Conservation (phyloP, 2,329 filamentous ascomycete genomes). For the Paecilomyces sp. region DNA sequence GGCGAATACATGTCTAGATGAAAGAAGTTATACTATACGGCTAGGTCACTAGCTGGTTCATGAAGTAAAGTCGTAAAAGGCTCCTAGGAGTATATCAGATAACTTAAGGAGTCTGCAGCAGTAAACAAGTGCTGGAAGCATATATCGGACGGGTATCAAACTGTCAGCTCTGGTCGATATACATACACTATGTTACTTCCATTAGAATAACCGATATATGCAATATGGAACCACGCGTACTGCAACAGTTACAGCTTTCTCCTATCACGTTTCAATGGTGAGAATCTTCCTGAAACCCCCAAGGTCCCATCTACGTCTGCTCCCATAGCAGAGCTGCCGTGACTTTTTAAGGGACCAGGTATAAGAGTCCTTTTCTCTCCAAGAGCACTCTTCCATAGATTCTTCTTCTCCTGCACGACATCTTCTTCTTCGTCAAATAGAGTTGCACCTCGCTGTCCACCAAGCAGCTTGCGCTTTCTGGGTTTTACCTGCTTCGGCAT, state of each 20-base stretch:
- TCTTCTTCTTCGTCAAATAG: slow-evolving; percentile 66
- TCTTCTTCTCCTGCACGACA: slow-evolving; percentile 28
- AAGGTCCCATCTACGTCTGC: slow-evolving; percentile 22
- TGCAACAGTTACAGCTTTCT: slow-evolving; percentile 27
- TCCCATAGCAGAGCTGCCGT: slow-evolving; percentile 7
- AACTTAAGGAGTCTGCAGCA: not conserved
- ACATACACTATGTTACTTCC: not conserved
- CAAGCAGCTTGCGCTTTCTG: slow-evolving; percentile 68
- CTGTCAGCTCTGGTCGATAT: too few relatives aligned
- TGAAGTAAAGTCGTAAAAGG: not conserved
- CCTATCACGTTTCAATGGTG: slow-evolving; percentile 64
- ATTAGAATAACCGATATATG: not conserved
- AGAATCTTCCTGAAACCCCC: slow-evolving; percentile 54
- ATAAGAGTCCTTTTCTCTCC: slow-evolving; percentile 13
- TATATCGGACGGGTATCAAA: not conserved
- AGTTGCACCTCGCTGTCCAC: slow-evolving; percentile 53
- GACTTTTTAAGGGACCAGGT: slow-evolving; percentile 9
- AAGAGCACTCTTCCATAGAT: slow-evolving; percentile 17
- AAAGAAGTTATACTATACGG: too few relatives aligned
- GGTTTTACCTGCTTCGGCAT: slow-evolving; percentile 37
- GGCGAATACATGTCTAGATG: too few relatives aligned
- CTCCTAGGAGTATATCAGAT: not conserved
- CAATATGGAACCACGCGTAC: not conserved
- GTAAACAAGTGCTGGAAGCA: not conserved
- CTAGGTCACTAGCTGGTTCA: too few relatives aligned